A percentile compares a stretch with the other conserved stretches of the same genome.
These are phyloP conservation scores for Rosa multiflora DNA, from an alignment of 306 rosid species.

Conservation along the genomic window DNA sequence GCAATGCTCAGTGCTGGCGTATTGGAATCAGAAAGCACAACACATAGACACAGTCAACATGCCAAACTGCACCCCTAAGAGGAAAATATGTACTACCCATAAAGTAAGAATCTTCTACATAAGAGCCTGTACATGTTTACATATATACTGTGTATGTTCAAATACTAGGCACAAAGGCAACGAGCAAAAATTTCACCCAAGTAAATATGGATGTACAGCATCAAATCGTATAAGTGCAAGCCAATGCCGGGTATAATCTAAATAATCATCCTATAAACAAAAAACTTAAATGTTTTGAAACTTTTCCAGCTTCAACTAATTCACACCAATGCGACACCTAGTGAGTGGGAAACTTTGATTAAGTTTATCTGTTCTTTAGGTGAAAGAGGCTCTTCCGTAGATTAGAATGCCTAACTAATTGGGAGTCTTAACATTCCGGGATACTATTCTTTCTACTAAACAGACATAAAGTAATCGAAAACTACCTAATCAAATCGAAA, in stretches of 20 bases:
- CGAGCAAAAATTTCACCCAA: not conserved
- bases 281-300: no score
- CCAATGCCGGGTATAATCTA: not conserved
- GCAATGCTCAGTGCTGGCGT: not conserved
- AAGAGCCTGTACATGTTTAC: not conserved
- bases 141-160: not conserved
- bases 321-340: no score
- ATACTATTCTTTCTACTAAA: not conserved
- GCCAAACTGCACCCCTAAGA: not conserved
- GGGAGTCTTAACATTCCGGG: not conserved
- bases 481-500: no score
- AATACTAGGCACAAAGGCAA: not conserved
- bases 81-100: not conserved
- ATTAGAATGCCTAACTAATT: not conserved
- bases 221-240: not conserved
- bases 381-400: no score
- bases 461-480: no score
- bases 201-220: not conserved
- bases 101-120: not conserved
- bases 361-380: no score
- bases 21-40: not conserved
- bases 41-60: not conserved
- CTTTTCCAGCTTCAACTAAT: no score
- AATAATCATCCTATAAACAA: not conserved
- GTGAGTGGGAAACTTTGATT: no score